Conservation (phyloP, 305 asterid genomes). For the Fraxinus dipetala region DNA sequence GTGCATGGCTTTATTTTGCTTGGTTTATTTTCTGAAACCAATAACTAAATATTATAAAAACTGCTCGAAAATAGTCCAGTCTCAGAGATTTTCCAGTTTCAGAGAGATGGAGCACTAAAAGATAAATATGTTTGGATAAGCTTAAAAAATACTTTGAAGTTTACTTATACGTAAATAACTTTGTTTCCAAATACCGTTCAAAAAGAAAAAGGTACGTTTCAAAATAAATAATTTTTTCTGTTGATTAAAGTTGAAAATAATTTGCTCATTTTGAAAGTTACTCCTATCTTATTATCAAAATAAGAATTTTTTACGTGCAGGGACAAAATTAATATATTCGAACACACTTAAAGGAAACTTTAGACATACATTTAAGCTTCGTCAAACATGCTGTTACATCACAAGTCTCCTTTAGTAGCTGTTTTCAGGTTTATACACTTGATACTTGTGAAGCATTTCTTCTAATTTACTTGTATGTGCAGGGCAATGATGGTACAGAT, state of each 20-base stretch:
- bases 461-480: slow-evolving; percentile 29
- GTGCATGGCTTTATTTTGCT: background rate
- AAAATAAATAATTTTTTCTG: background rate
- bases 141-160: background rate
- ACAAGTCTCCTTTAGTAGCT: slow-evolving; percentile 3
- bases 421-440: background rate
- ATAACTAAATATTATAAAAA: background rate
- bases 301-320: background rate
- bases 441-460: background rate
- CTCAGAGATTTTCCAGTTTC: background rate
- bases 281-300: background rate
- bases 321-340: background rate
- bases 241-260: background rate
- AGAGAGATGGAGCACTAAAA: background rate
- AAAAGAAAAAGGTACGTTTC: background rate
- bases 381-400: background rate
- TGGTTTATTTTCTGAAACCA: background rate
- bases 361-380: background rate
- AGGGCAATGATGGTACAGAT: slow-evolving; percentile 58
- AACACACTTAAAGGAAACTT: background rate
- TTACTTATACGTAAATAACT: background rate
- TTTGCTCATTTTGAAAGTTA: background rate
- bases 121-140: background rate
- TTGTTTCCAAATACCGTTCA: background rate
- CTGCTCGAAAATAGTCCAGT: background rate